Evolutionary conservation across 805 yeast species (phyloP).

Genomic region (Grigorovia jiainica): DNA sequence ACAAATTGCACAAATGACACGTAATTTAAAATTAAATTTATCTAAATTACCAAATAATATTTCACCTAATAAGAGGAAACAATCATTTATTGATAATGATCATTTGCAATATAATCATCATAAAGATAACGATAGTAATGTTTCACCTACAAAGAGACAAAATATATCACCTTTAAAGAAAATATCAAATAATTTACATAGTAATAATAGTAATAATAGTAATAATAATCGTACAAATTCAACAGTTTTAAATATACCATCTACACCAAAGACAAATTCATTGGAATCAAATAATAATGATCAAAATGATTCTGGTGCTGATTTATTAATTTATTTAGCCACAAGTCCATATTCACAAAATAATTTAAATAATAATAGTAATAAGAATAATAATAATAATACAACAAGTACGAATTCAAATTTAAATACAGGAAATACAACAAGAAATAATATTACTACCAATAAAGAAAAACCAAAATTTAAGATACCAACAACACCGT

Average conservation of each 20-base stretch:
- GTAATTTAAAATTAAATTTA: conserved; percentile 26
- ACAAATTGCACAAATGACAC: conserved; percentile 29
- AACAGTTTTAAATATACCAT: conserved; percentile 2
- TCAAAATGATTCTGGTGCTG: conserved; percentile 25
- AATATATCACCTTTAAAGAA: conserved; percentile 8
- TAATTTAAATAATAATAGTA: neutral
- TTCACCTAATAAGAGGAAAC: neutral
- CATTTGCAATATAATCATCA: too few relatives aligned
- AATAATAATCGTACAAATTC: neutral
- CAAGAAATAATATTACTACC: neutral
- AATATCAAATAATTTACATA: neutral
- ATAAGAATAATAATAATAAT: neutral
- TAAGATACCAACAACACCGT: conserved; percentile 23
- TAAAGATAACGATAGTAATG: too few relatives aligned
- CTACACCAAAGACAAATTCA: conserved; percentile 10
- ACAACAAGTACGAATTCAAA: too few relatives aligned
- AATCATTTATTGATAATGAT: neutral
- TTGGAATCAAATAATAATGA: too few relatives aligned
- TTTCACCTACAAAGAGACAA: neutral
- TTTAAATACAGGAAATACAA: neutral
- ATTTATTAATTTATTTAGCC: conserved; percentile 29
- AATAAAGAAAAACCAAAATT: neutral
- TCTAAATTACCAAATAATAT: conserved; percentile 19
- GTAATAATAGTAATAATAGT: neutral
- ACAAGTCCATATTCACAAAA: conserved; percentile 25